These are phyloP conservation scores for Lasiodiplodia theobromae DNA, from an alignment of 2,329 filamentous ascomycete species.

Conservation along the genomic window DNA sequence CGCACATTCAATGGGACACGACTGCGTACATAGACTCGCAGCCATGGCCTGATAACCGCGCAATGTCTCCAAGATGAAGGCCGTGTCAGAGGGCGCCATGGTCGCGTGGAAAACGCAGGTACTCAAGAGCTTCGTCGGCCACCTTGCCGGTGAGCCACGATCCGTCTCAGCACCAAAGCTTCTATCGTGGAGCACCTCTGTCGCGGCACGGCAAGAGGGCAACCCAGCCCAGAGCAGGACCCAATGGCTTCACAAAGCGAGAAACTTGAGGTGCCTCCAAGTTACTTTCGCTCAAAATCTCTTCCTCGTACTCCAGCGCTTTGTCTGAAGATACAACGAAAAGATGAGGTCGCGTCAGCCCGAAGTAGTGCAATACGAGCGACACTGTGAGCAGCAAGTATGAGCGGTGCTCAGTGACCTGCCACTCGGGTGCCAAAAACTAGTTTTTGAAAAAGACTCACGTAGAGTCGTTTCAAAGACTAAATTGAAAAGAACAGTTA, in stretches of 20 bases:
- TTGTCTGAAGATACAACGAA: slow-evolving; percentile 33
- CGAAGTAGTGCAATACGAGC: slow-evolving; percentile 54
- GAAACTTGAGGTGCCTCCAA: neutral
- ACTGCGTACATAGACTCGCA: neutral
- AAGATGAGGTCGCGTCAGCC: slow-evolving; percentile 66
- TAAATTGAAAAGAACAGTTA: slow-evolving; percentile 8
- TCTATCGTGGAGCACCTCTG: neutral
- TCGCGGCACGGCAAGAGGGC: no score
- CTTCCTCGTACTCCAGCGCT: neutral
- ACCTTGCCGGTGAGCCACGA: no score
- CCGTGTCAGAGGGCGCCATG: neutral
- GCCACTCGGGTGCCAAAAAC: neutral
- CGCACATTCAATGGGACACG: neutral
- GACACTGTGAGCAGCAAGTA: no score
- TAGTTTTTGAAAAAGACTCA: neutral
- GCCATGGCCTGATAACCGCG: neutral
- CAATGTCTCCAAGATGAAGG: neutral
- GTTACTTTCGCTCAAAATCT: neutral
- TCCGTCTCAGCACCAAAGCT: neutral
- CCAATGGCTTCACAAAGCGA: neutral
- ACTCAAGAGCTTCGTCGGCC: neutral
- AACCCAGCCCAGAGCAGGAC: neutral
- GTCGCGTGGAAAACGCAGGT: no score
- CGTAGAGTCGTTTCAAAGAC: neutral
- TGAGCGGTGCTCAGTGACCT: neutral